Percentiles rank a stretch among this genome's conserved stretches.
phyloP scores from a whole-genome alignment of 371 early-diverging fungal genomes.

The Parasitella parasitica region DNA sequence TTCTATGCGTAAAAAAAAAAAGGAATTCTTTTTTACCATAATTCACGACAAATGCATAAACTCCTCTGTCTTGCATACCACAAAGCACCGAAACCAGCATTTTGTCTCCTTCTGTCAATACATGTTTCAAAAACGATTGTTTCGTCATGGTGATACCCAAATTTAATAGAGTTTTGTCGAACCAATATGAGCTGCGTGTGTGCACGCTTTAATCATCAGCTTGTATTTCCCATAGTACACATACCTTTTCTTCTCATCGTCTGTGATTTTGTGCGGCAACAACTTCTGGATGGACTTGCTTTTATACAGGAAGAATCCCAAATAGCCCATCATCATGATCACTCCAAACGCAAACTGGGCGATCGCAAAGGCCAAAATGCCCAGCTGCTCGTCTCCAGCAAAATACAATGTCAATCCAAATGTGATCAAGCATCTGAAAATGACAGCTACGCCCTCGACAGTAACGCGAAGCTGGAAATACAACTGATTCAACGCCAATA shows the following conservation, averaged over 20 bases:
- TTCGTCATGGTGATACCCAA: constrained; percentile 77
- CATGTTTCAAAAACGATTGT: constrained; percentile 88
- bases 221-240: constrained; percentile 22
- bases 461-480: constrained; percentile 77
- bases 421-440: constrained; percentile 70
- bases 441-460: constrained; percentile 80
- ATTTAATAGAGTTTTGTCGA: constrained; percentile 59
- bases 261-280: constrained; percentile 40
- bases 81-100: constrained; percentile 75
- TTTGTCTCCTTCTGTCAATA: constrained; percentile 95
- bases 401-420: constrained; percentile 58
- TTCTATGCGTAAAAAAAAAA: not conserved
- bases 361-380: constrained; percentile 72
- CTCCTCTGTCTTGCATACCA: constrained; percentile 65
- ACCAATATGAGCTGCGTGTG: constrained; percentile 53
- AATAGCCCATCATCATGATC: constrained; percentile 58
- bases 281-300: constrained; percentile 31
- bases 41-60: constrained; percentile 83
- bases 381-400: constrained; percentile 31
- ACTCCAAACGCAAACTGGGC: constrained; percentile 72
- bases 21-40: constrained; percentile 58
- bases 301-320: constrained; percentile 48
- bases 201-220: too few species aligned
- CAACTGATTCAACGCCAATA: constrained; percentile 68
- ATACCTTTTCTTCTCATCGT: constrained; percentile 18